Base-by-base conservation (phyloP, 176 grass and related monocot genomes). In the Rhynchospora breviuscula region DNA sequence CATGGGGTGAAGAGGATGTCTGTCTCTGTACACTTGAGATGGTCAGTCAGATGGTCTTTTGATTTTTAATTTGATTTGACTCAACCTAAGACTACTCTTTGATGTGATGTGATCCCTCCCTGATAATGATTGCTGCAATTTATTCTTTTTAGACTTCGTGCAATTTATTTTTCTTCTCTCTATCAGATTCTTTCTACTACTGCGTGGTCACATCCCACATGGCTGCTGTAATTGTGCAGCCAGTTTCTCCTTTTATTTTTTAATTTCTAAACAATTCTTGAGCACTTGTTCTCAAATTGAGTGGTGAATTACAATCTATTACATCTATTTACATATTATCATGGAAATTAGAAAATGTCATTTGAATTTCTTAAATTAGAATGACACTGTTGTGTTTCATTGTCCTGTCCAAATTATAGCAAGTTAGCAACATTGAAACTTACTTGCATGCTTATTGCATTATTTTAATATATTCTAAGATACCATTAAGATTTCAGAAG, bases 1-100 rank as follows among this genome's bases (percentile, higher is more conserved):
- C 35, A 40, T 7, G 60, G 19, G 35, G 45, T 59, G 71, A 80
- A 59, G 63, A 77, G 51, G 19, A 58, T 88, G 9, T 78, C 5
- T 54, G 15, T 84, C 49, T 78, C 43, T 78, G 44, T 66, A 33
- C 43, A 81, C 15, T 46, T 68, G 35, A 63, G 54, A 59, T 60
- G 23, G 9, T 35, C 79, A 81, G 9, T 35, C 79, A 81, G 79
- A 47, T 23, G 26, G 79, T 49, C 25, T 79, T 62, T 83, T 15
- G 66, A 10, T 44, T 77, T 44, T 77, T 71, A 59, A 73, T 77
- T 59, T 85, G 87, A 85, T 89, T 85, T 85, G 68, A 89, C 67
- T 81, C 45, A 63, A 89, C 84, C 58, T 82, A n/a, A 21, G 83
- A 63, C 73, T 35, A 63, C 73, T 35, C 52, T 81, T 18, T 14